Conservation (phyloP, 2,329 filamentous ascomycete species). For the Alternaria sp. region DNA sequence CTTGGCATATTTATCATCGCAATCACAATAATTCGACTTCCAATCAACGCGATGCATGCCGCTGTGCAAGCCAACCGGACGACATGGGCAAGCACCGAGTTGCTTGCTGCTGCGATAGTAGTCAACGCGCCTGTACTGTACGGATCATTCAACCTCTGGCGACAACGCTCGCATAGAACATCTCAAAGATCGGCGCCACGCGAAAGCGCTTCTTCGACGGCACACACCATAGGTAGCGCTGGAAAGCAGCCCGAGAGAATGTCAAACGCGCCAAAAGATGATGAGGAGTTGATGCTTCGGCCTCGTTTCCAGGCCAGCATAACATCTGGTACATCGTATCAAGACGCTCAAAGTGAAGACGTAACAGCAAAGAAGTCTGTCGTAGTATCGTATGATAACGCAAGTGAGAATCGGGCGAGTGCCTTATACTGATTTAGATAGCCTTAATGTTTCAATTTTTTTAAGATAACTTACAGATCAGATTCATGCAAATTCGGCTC, state of each 20-base stretch:
- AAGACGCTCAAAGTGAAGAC: neutral
- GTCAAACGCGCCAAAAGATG: neutral
- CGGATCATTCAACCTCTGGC: neutral
- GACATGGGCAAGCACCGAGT: neutral
- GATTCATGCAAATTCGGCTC: neutral
- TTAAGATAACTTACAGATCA: neutral
- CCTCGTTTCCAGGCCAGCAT: neutral
- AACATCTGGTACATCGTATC: neutral
- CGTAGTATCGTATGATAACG: neutral
- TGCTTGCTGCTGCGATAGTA: neutral
- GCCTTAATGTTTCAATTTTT: too few species aligned
- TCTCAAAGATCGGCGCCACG: neutral
- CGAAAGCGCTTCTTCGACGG: neutral
- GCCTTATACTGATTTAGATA: neutral
- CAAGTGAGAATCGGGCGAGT: neutral
- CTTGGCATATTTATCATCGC: neutral
- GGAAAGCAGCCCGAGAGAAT: neutral
- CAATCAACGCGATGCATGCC: neutral
- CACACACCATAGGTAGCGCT: neutral
- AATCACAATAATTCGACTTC: neutral
- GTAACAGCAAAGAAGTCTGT: neutral
- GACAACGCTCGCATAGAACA: neutral
- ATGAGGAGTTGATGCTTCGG: neutral
- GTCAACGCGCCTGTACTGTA: neutral
- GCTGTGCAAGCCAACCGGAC: neutral